phyloP scores from a whole-genome alignment of 305 asterid species.

The Fraxinus sp. region DNA sequence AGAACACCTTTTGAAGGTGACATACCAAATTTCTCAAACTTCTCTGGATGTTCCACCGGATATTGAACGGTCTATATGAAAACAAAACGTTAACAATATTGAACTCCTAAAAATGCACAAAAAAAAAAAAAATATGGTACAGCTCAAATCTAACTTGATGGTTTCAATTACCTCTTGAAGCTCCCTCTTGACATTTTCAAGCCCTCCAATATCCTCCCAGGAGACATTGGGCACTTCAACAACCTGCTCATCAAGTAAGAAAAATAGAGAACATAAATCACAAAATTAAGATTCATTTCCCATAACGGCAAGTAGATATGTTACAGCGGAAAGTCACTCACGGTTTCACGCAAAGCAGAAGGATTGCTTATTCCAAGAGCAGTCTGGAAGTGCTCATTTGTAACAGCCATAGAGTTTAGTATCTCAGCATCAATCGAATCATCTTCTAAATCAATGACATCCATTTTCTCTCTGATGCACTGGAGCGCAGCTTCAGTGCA shows the following conservation, averaged over 20 bases:
- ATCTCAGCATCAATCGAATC: constrained; percentile 65
- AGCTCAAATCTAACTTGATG: constrained; percentile 9
- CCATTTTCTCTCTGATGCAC: constrained; percentile 69
- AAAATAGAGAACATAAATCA: not conserved
- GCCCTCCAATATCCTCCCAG: constrained; percentile 71
- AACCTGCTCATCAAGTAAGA: constrained; percentile 34
- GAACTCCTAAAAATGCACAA: not conserved
- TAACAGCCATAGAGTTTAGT: constrained; percentile 60
- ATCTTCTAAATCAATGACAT: constrained; percentile 62
- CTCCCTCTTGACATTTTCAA: constrained; percentile 64
- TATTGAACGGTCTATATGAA: constrained; percentile 50
- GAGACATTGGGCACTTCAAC: constrained; percentile 62
- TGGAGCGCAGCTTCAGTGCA: constrained; percentile 69
- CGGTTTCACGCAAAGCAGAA: constrained; percentile 56
- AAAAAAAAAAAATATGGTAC: not conserved
- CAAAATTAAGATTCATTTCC: not conserved
- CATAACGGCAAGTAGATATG: not conserved
- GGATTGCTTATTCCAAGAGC: constrained; percentile 65
- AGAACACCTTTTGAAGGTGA: constrained; percentile 24
- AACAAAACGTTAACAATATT: constrained; percentile 7
- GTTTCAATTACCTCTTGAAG: constrained; percentile 54
- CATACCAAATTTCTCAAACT: constrained; percentile 42
- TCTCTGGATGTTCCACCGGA: constrained; percentile 56
- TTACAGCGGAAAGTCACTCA: constrained; percentile 31
- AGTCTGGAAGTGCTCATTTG: constrained; percentile 61